These are phyloP conservation scores for Hypoxylon trugodes DNA, from an alignment of 495 filamentous ascomycete species.

Conservation along the genomic window DNA sequence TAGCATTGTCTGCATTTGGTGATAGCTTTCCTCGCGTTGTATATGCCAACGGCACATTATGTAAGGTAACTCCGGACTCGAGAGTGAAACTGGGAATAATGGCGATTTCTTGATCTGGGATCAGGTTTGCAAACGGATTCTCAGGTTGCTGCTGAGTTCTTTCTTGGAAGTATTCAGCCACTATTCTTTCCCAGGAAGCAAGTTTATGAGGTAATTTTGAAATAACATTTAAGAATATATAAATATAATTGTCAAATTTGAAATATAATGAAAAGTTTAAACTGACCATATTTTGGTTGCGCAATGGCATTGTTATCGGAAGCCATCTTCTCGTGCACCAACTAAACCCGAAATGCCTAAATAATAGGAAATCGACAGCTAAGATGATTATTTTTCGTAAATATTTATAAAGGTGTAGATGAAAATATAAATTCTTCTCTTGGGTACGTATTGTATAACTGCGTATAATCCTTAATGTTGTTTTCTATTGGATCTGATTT, in stretches of 20 bases:
- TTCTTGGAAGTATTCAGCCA: conserved; percentile 68
- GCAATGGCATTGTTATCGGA: conserved; percentile 7
- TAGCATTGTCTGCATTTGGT: conserved; percentile 80
- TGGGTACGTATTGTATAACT: background rate
- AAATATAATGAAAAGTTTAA: background rate
- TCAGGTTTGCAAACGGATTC: conserved; percentile 88
- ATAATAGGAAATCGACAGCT: background rate
- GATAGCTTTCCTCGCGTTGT: conserved; percentile 83
- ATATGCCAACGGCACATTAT: conserved; percentile 93
- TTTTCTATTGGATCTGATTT: conserved; percentile 6
- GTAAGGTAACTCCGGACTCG: conserved; percentile 86
- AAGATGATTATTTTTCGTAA: background rate
- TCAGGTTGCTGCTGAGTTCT: conserved; percentile 75
- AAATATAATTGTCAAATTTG: background rate
- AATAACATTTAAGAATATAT: background rate
- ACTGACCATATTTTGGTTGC: conserved; percentile 54
- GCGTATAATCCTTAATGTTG: background rate
- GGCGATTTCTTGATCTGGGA: conserved; percentile 84
- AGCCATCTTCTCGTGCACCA: conserved; percentile 28
- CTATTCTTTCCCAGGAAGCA: conserved; percentile 37
- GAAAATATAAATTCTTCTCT: background rate
- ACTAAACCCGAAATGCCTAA: background rate
- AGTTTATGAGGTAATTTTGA: background rate
- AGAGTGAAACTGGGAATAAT: conserved; percentile 90
- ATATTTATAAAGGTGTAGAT: background rate